Evolutionary conservation across 208 protist genomes (phyloP), one percentile per base, ranked within the genome.

Genomic region (Crithidia mellificae): DNA sequence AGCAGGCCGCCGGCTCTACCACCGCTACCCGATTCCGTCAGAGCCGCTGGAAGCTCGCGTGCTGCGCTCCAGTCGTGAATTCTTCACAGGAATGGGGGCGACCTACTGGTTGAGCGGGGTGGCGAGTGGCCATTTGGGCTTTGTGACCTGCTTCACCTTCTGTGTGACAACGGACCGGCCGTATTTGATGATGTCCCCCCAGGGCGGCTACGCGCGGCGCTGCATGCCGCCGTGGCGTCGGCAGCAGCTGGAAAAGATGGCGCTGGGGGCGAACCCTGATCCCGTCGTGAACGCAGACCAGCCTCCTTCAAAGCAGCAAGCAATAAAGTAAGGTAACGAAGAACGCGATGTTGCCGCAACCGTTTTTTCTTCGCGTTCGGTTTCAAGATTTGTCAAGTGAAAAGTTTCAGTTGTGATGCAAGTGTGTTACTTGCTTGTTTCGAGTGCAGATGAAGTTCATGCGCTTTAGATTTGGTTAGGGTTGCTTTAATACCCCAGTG

Each of bases 181-280:
- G 34, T 92, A 91, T 62, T 64, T 92, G 65, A 92, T 95, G 80
- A 95, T 95, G 90, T 78, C 80, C 9, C 90, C 90, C 17, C 55
- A 88, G 25, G 88, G 90, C 17, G 81, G 81, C 1, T 95, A 95
- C 63, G 69, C 84, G 25, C n/a, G 17, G 11, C 58, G 74, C 2
- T 95, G 90, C 73, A 91, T 93, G 87, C 90, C 90, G 6, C 63
- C 63, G 61, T 95, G 90, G 88, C 80, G 87, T 14, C 72, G 90
- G 44, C 80, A 88, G 51, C 77, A 87, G 57, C 56, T 93, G 38
- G 84, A 84, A 25, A 27, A 39, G 17, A 75, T 89, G 70, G 83
- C 90, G 8, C 74, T 68, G n/a, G 70, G 61, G 0, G 20, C 38
- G 14, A 29, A 22, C 2, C 12, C 67, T n/a, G 57, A 69, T 2